Base-by-base conservation (phyloP, 345 rosid genomes). In the Salix arbutifolia region DNA sequence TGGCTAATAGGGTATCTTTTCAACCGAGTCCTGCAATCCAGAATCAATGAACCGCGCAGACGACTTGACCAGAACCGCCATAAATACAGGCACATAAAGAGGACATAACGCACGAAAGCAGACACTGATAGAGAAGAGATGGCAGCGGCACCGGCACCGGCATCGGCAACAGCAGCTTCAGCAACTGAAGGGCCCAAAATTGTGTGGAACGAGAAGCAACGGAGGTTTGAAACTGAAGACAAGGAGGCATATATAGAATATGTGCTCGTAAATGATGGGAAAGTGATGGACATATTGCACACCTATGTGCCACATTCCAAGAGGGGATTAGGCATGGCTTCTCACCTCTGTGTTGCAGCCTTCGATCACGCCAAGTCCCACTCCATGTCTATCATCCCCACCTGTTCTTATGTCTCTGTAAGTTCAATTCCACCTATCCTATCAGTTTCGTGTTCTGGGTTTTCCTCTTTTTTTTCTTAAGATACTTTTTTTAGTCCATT, bases 351-450 rank as follows among this genome's bases (percentile, higher is more conserved):
- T 61, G 73, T 85, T 75, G 97, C 97, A 1, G 96, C 97, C 65
- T 88, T 94, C 78, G 76, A 79, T 73, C 94, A 90, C 82, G 97
- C 96, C 83, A 81, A 89, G 16, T 79, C 92, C 31, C 83, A 88
- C 73, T 88, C 96, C 74, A 26, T 95, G 44, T 84, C 89, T 78
- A 48, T 93, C 77, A 78, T 89, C 75, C 97, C 99, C 65, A 76
- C 96, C 23, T 95, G 97, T 89, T 87, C 99, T 69, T 91, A 95
- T 46, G 90, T 95, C 76, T 95, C 96, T 60, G 97, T 89, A 31
- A 70, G 90, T 67, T 28, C 67, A 12, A 56, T n/a, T 10, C 9
- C 58, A 8, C 23, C 10, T 0, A 19, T 52, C 13, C 23, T n/a
- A 9, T 56, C 3, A 21, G 14, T 75, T 65, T 67, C 30, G 53